Base-by-base conservation (phyloP, 257 asterid genomes). In the Solanum arcanum region DNA sequence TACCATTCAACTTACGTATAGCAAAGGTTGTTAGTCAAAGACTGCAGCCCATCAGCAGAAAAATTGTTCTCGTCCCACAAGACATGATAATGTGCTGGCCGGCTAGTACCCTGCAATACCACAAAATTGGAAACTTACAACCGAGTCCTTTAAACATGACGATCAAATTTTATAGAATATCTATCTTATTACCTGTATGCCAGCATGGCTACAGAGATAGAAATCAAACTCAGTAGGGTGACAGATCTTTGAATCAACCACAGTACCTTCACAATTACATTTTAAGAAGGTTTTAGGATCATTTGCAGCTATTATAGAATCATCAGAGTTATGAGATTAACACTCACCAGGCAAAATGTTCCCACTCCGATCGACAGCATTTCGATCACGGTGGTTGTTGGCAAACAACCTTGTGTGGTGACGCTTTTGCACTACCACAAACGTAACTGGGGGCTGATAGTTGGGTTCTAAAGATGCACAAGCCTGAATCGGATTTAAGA, bases 131-230 rank as follows among this genome's bases (percentile, higher is more conserved):
- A 9, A 46, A 47, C 16, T 80, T 80, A 3, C 20, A 18, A 80
- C 11, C 15, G 18, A 46, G 29, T 78, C 84, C 42, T 80, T 16
- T 5, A 31, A 47, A 80, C 68, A 47, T 47, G 68, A 27, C 84
- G 47, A 47, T 16, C 68, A 47, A 18, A 29, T 15, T 52, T 27
- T 27, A 25, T 46, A 77, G 33, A 37, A 41, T 16, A 85, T 18
- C 69, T 23, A 68, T 33, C 15, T 13, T 41, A 47, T 15, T 70
- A 97, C 98, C 98, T 95, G 96, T 66, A 97, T 95, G 70, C 98
- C 99, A 42, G 99, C 99, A 93, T 95, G 99, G 89, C 99, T 97
- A 90, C 99, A 97, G 20, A 97, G 97, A 87, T 97, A 97, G 92
- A 97, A 97, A 64, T 97, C 98, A 47, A 97, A 97, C 87, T 97